A percentile compares a stretch with the other conserved stretches of the same genome.
phyloP scores from a whole-genome alignment of 2,329 filamentous ascomycete genomes.

The Neonectria neomacrospora region DNA sequence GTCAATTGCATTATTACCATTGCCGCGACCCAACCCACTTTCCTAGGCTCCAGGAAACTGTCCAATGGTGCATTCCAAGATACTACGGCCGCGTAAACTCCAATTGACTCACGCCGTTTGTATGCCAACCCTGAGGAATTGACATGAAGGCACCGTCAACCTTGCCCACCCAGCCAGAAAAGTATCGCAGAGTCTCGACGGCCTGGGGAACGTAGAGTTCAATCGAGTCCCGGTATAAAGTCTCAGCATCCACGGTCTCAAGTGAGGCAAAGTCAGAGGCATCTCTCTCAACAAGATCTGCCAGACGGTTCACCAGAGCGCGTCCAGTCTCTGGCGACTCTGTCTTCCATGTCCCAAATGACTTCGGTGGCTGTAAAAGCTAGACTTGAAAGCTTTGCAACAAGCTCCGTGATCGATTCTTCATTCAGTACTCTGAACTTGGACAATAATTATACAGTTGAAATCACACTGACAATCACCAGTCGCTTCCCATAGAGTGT shows the following conservation, averaged over 20 bases:
- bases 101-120: conserved; percentile 70
- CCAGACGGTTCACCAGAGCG: conserved; percentile 71
- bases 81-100: conserved; percentile 76
- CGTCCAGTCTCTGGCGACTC: conserved; percentile 68
- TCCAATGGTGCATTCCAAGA: conserved; percentile 77
- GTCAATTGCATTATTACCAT: conserved; percentile 47
- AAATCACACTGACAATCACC: neutral
- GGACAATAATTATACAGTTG: neutral
- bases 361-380: too few species aligned
- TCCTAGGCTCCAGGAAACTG: conserved; percentile 45
- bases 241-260: conserved; percentile 76
- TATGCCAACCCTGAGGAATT: conserved; percentile 26
- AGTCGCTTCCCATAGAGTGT: too few species aligned
- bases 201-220: conserved; percentile 33
- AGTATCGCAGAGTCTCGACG: conserved; percentile 31
- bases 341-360: conserved; percentile 70
- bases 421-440: too few species aligned
- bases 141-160: conserved; percentile 17
- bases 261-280: conserved; percentile 48
- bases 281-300: conserved; percentile 70
- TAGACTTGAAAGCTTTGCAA: too few species aligned
- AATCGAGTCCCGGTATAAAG: conserved; percentile 34
- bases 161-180: conserved; percentile 28
- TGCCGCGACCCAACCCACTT: conserved; percentile 48
- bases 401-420: too few species aligned